These are phyloP conservation scores for Cladobotryum protrusum DNA, from an alignment of 2,329 filamentous ascomycete species.

Conservation along the genomic window DNA sequence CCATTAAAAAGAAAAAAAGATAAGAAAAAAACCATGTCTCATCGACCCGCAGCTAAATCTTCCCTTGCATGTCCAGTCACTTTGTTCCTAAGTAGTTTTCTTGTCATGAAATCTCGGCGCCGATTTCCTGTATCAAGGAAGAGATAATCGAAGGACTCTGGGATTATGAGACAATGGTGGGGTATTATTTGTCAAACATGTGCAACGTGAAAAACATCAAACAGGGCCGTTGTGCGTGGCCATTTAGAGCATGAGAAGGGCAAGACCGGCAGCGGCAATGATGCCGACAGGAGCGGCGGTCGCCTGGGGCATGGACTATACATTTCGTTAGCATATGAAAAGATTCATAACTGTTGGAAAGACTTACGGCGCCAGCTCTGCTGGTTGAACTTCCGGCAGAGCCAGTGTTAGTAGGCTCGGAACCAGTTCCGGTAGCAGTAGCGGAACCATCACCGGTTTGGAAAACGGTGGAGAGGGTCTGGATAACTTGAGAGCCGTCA, in stretches of 20 bases:
- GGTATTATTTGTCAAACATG: conserved; percentile 40
- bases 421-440: conserved; percentile 16
- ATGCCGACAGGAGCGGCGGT: conserved; percentile 42
- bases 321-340: neutral
- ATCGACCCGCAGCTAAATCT: conserved; percentile 27
- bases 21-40: conserved; percentile 30
- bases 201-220: conserved; percentile 24
- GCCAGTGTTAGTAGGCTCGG: conserved; percentile 15
- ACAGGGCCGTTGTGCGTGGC: conserved; percentile 13
- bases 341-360: too few species aligned
- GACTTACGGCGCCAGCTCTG: conserved; percentile 25
- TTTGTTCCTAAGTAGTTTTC: conserved; percentile 19
- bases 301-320: conserved; percentile 29
- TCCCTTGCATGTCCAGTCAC: conserved; percentile 24
- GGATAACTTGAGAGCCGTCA: conserved; percentile 17
- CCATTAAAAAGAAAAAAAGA: conserved; percentile 29
- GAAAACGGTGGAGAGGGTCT: conserved; percentile 22
- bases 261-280: conserved; percentile 44
- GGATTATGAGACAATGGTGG: conserved; percentile 22
- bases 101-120: conserved; percentile 22
- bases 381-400: conserved; percentile 16
- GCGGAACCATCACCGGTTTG: conserved; percentile 13
- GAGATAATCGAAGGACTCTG: conserved; percentile 20
- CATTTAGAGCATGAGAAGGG: conserved; percentile 42
- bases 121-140: conserved; percentile 16